Conservation (phyloP, 2,329 filamentous ascomycete species). For the Ophiostoma triangulosporum region DNA sequence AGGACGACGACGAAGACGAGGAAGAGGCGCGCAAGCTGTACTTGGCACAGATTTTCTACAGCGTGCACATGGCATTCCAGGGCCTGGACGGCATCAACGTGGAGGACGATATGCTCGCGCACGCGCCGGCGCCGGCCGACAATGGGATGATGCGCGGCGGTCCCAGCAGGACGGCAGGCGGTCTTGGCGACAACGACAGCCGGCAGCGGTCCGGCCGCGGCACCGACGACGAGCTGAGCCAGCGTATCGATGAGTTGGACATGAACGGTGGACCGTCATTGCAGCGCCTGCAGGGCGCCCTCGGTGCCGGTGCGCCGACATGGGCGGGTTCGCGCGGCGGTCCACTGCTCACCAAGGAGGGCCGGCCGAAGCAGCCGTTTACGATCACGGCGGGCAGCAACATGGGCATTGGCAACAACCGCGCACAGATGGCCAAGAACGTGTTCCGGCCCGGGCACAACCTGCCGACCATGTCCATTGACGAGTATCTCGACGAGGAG, state of each 20-base stretch:
- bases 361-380: slow-evolving; percentile 83
- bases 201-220: slow-evolving; percentile 13
- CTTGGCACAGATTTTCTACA: slow-evolving; percentile 59
- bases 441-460: slow-evolving; percentile 90
- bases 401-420: slow-evolving; percentile 32
- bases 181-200: slow-evolving; percentile 19
- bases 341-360: slow-evolving; percentile 62
- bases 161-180: slow-evolving; percentile 40
- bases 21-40: slow-evolving; percentile 69
- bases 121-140: slow-evolving; percentile 45
- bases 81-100: slow-evolving; percentile 75
- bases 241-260: slow-evolving; percentile 36
- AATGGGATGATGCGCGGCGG: slow-evolving; percentile 37
- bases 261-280: slow-evolving; percentile 27
- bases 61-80: slow-evolving; percentile 69
- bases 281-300: slow-evolving; percentile 33
- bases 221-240: slow-evolving; percentile 39
- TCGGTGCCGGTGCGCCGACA: slow-evolving; percentile 20
- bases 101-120: slow-evolving; percentile 69
- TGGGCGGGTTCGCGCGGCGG: slow-evolving; percentile 20
- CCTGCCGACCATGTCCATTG: slow-evolving; percentile 92
- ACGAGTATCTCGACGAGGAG: slow-evolving; percentile 95
- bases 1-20: slow-evolving; percentile 55
- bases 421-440: slow-evolving; percentile 60
- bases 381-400: slow-evolving; percentile 45